phyloP scores from a whole-genome alignment of 495 filamentous ascomycete genomes.

The Podospora fimiseda region DNA sequence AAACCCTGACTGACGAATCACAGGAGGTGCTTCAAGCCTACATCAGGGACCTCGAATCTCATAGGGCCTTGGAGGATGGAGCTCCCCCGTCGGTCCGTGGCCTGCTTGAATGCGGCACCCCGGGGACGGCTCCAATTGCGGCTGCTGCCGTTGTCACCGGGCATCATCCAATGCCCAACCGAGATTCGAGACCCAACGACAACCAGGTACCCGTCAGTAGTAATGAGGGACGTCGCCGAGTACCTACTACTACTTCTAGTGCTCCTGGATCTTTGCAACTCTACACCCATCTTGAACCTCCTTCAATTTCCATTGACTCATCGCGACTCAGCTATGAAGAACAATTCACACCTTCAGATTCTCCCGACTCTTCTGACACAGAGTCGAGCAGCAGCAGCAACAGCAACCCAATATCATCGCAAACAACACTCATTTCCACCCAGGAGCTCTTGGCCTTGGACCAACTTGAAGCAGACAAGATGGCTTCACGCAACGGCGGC shows the following conservation, averaged over 20 bases:
- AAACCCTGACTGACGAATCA: background rate
- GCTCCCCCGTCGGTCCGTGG: slow-evolving; percentile 37
- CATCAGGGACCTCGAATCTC: slow-evolving; percentile 46
- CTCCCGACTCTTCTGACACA: slow-evolving; percentile 25
- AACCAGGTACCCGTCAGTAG: slow-evolving; percentile 17
- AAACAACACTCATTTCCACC: slow-evolving; percentile 41
- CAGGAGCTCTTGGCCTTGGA: slow-evolving; percentile 39
- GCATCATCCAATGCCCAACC: slow-evolving; percentile 16
- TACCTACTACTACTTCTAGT: slow-evolving; percentile 8
- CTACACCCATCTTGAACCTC: slow-evolving; percentile 10
- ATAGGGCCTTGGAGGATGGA: slow-evolving; percentile 26
- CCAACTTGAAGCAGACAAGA: slow-evolving; percentile 22
- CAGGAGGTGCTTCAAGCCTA: slow-evolving; percentile 50
- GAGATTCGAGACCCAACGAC: slow-evolving; percentile 19
- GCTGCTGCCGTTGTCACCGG: slow-evolving; percentile 6
- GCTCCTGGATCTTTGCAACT: slow-evolving; percentile 12
- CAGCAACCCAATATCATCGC: slow-evolving; percentile 2
- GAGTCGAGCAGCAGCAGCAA: too few species aligned
- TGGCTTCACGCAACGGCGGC: slow-evolving; percentile 26
- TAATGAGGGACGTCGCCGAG: slow-evolving; percentile 34
- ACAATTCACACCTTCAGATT: slow-evolving; percentile 27
- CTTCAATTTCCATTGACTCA: slow-evolving; percentile 15
- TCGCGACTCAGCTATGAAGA: slow-evolving; percentile 32
- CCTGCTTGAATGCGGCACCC: slow-evolving; percentile 21
- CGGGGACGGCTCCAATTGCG: slow-evolving; percentile 17